Conservation (phyloP, 805 yeast genomes). For the Candida maesae region DNA sequence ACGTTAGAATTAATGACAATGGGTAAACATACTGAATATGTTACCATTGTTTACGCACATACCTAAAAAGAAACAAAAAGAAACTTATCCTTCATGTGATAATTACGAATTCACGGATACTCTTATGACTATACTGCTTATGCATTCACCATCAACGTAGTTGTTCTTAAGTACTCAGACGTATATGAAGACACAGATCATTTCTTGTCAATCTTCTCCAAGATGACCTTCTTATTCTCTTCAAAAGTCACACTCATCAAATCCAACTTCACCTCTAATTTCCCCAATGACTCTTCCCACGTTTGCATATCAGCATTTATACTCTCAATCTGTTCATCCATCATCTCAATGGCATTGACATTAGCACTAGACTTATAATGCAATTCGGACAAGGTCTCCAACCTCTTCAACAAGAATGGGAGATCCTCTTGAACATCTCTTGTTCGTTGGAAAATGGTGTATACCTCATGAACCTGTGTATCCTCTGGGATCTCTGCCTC, state of each 20-base stretch:
- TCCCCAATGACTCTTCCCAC: conserved; percentile 27
- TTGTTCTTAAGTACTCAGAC: too few species aligned
- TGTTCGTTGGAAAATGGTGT: conserved; percentile 18
- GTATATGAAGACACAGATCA: too few species aligned
- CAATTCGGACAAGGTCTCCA: conserved; percentile 25
- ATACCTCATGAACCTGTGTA: conserved; percentile 25
- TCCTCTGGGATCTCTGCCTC: conserved; percentile 23
- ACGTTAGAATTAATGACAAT: too few species aligned
- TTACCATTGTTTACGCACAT: too few species aligned
- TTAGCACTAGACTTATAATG: conserved; percentile 21
- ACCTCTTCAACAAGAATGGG: conserved; percentile 27
- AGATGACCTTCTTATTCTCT: conserved; percentile 6
- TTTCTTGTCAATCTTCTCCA: background rate
- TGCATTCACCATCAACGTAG: too few species aligned
- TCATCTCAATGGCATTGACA: conserved; percentile 18
- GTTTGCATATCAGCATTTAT: conserved; percentile 24
- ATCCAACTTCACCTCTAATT: conserved; percentile 23
- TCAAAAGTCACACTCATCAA: conserved; percentile 20
- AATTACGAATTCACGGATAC: too few species aligned
- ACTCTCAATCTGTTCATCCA: conserved; percentile 20
- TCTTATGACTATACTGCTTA: too few species aligned
- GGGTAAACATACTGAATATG: too few species aligned
- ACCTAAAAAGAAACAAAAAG: too few species aligned
- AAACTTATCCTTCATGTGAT: too few species aligned
- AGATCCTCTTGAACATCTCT: conserved; percentile 20